Base-by-base conservation (phyloP, 2,329 filamentous ascomycete species). In the Phyllosticta citrichinensis region DNA sequence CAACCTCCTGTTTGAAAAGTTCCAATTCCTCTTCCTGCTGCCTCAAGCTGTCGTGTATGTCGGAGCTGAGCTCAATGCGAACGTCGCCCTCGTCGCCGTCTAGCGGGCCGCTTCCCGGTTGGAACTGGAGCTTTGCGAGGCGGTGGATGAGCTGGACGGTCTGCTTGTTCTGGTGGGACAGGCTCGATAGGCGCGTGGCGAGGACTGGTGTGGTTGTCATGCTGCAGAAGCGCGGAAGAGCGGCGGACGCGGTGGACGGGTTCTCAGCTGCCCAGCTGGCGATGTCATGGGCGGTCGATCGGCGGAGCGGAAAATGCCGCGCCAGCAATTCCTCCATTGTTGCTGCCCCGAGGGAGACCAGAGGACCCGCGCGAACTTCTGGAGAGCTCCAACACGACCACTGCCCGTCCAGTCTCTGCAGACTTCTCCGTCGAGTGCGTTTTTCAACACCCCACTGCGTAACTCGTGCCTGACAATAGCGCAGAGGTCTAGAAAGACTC, bases 1-100 rank as follows among this genome's bases (percentile, higher is more conserved):
- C 83, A 27, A 90, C 81, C 68, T 96, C 91, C 70, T 94, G 90
- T 55, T 79, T 80, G 35, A 97, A 71, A 19, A 94, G 74, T 72
- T 96, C 92, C 65, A 94, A 82, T 62, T 96, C 90, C 64, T 95
- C 90, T 67, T 95, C 87, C 56, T 88, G 83, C 62, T 89, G 86
- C 66, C 89, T 87, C 63, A 97, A 75, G 19, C 83, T 82, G 68
- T 89, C 85, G 66, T 87, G 86, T 64, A 97, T 96, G 72, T 97
- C 91, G 22, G 83, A 80, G 65, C 85, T 84, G 35, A 97, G 82
- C 74, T 96, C 91, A 20, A 86, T 73, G 61, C 87, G 84, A 5
- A 80, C 79, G 64, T 84, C 81, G 78, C 86, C 75, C 80, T 88
- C 79, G 82, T 88, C 62, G 82, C 75, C 64, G 78, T 80, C 69